Evolutionary conservation across 108 stramenopile species (phyloP).

Genomic region (Fistulifera pelliculosa): DNA sequence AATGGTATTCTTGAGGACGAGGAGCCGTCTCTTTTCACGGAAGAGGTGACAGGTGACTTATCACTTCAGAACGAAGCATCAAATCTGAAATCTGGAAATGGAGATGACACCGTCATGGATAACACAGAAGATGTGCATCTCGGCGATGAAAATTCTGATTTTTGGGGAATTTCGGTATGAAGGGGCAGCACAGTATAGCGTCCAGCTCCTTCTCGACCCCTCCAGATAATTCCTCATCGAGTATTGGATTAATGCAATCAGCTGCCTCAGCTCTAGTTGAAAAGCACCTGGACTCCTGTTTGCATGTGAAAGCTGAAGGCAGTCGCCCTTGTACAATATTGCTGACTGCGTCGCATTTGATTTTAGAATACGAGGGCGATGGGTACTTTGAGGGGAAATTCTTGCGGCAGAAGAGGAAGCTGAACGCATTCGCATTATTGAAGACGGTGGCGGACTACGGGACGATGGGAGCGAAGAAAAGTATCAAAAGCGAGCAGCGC

Average conservation of each 20-base stretch:
- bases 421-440: constrained; percentile 32
- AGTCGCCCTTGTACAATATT: constrained; percentile 66
- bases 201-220: constrained; percentile 41
- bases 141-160: constrained; percentile 6
- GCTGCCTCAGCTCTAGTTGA: constrained; percentile 64
- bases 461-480: constrained; percentile 25
- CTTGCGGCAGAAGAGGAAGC: constrained; percentile 49
- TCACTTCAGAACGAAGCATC: not conserved
- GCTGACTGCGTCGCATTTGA: constrained; percentile 74
- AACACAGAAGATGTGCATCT: not conserved
- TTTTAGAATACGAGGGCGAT: constrained; percentile 73
- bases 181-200: constrained; percentile 30
- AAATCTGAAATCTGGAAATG: constrained; percentile 8
- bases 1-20: no score
- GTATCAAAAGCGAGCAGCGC: constrained; percentile 35
- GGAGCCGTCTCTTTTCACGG: constrained; percentile 6
- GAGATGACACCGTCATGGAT: constrained; percentile 9
- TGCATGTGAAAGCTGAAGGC: constrained; percentile 76
- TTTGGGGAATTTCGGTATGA: constrained; percentile 6
- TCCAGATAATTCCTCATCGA: constrained; percentile 48
- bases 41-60: constrained; percentile 1
- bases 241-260: constrained; percentile 59
- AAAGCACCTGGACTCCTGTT: constrained; percentile 69
- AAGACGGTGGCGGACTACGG: constrained; percentile 26
- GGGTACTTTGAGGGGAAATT: constrained; percentile 77